Evolutionary conservation across 768 basidiomycete genomes (phyloP), one percentile per base, ranked within the genome.

Genomic region (Leccinum longicurvipes): DNA sequence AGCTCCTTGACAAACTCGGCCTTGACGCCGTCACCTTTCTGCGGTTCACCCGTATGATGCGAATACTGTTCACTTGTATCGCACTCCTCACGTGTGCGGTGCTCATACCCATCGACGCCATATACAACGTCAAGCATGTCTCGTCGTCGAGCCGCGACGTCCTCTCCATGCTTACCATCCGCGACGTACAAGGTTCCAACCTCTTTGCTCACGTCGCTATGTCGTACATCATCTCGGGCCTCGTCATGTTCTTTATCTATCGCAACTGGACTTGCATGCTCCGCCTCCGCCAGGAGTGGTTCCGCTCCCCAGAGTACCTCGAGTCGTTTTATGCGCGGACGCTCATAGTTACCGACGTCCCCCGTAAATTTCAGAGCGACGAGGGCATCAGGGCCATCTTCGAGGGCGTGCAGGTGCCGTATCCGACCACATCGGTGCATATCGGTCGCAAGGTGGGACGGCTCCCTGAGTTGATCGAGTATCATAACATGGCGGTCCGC

Each of bases 321-420:
- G 80, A 87, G 58, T 89, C 89, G 2, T 97, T 98, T 78, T 94
- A 97, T 67, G 92, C 95, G 1, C 84, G 97, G 34, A 98, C 96
- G 0, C 81, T 99, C 51, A 84, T 91, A 69, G 80, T 95, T 59
- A 83, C 80, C 19, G 81, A 82, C 58, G 90, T 98, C 8, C 84
- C 87, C 21, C 91, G 85, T 76, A 87, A 87, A 66, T 76, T 79
- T 59, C 89, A 95, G 67, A 86, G 82, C 9, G 97, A 99, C 70
- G 83, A 89, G 61, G 96, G 94, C 17, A 77, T 99, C 56, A 79
- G 77, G 19, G 77, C 78, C 4, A 82, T 95, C 51, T 92, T 96
- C 68, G 83, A 89, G 61, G 76, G 77, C 10, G 75, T 88, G 14
- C 80, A 83, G 54, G 82, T 94, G 7, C 93, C 93, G 14, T 95